Base-by-base conservation (phyloP, 176 grass and related monocot genomes). In the Alopecurus myosuroides region DNA sequence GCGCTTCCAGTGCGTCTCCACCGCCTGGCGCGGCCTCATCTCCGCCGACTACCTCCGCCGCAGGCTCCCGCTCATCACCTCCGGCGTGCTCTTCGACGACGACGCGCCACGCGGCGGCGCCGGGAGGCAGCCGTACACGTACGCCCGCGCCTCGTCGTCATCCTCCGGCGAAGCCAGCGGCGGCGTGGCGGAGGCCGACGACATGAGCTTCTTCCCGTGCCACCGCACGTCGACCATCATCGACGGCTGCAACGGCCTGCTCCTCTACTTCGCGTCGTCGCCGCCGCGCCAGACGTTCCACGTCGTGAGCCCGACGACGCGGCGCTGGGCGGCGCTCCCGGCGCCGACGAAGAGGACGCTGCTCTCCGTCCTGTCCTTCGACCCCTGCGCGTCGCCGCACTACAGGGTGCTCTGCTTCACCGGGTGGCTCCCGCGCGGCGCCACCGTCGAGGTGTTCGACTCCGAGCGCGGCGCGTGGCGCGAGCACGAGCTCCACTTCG, bases 161-260 rank as follows among this genome's bases (percentile, higher is more conserved):
- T 51, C 50, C 50, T 12, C 25, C 2, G 63, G 67, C 0, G 81
- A 81, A 2, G 64, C 39, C 2, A 8, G 11, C 20, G 69, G 81
- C 31, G 77, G 46, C 14, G 84, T 86, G 14, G 46, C 70, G 29
- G 92, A 88, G 53, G 86, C 42, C 30, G 76, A 80, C 50, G 76
- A 80, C 64, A 90, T 98, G 63, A 37, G 82, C 30, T 98, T 98
- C 86, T 98, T 98, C 81, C 92, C 92, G 25, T 79, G 81, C 70
- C 90, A 90, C 65, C 74, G 41, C 6, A 88, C 83, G 33, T 93
- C 92, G 11, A 88, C 86, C 65, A 88, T 98, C 89, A 87, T 94
- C 55, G 95, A 98, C 78, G 90, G 92, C 26, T 93, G 95, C 87
- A 94, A 93, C 76, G 95, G 95, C 75, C 81, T 98, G 18, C 90